Base-by-base conservation (phyloP, 768 basidiomycete genomes). In the Hemileccinum impolitum region DNA sequence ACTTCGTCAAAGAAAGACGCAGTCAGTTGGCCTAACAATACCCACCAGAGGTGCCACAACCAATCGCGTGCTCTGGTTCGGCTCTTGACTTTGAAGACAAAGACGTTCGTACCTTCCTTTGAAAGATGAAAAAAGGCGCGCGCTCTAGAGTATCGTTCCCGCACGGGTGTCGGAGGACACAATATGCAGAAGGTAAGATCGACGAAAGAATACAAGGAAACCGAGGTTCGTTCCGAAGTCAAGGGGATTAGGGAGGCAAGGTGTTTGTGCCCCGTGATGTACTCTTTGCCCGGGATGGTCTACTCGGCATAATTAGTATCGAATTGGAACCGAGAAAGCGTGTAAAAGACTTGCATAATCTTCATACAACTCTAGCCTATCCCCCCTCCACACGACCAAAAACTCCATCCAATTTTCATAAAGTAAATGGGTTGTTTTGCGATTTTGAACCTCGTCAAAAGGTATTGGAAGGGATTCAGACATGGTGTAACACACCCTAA, bases 181-280 rank as follows among this genome's bases (percentile, higher is more conserved):
- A 79, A 75, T 19, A 93, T 67, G 60, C 84, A 90, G 65, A 94
- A 91, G 0, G 90, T 82, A 53, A 91, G 70, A 63, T 97, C 94
- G 40, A 84, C 80, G 45, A 88, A 87, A 30, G 92, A 95, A 64
- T 90, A 97, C 19, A 96, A 63, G 3, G 88, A 92, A n/a, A 94
- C 67, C 13, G 74, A 75, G 1, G 92, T 93, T 36, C 73, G 72
- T 4, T 73, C 65, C 0, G 78, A 71, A 49, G 73, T 70, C 45
- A 96, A 72, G 1, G 94, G 91, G 43, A 95, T 83, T 17, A 89
- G 65, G 57, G 83, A 92, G 12, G 84, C 79, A 5, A 96, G 81
- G 45, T 84, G 78, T 62, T 94, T 94, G 60, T 86, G 84, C 6
- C 85, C 82, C 2, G 68, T 69, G 17, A 87, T 47, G 71, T 80